Percentiles rank a stretch among this genome's conserved stretches.
Evolutionary conservation across 2,329 filamentous ascomycete species (phyloP).

Genomic region (Venturia effusa): DNA sequence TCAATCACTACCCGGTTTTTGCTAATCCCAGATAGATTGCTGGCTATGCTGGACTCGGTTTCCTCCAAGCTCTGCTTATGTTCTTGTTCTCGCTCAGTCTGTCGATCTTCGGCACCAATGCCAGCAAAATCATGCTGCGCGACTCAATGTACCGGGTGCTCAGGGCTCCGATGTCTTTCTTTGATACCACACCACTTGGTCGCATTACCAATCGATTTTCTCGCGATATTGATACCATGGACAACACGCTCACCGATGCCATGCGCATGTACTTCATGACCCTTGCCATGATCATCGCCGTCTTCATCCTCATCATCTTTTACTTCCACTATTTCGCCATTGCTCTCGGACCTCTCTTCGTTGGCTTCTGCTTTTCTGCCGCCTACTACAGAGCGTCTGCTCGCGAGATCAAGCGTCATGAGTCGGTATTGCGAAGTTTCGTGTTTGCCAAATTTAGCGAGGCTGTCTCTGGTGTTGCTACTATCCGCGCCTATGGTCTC

Average conservation of each 20-base stretch:
- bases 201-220: slow-evolving; percentile 95
- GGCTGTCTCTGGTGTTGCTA: slow-evolving; percentile 71
- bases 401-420: slow-evolving; percentile 88
- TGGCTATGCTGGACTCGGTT: slow-evolving; percentile 60
- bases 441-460: slow-evolving; percentile 91
- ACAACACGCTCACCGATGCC: slow-evolving; percentile 79
- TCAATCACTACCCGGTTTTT: slow-evolving; percentile 15
- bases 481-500: slow-evolving; percentile 81
- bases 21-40: slow-evolving; percentile 40
- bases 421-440: slow-evolving; percentile 73
- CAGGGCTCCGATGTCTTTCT: slow-evolving; percentile 71
- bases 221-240: slow-evolving; percentile 92
- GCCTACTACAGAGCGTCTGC: slow-evolving; percentile 86
- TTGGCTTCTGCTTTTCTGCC: slow-evolving; percentile 72
- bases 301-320: slow-evolving; percentile 86
- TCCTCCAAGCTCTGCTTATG: slow-evolving; percentile 59
- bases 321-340: slow-evolving; percentile 85
- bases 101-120: slow-evolving; percentile 67
- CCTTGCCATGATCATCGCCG: slow-evolving; percentile 66
- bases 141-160: slow-evolving; percentile 67
- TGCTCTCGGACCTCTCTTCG: slow-evolving; percentile 55
- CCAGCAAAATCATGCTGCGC: slow-evolving; percentile 73
- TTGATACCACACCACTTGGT: slow-evolving; percentile 91
- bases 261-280: slow-evolving; percentile 91
- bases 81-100: slow-evolving; percentile 72